Evolutionary conservation across 495 filamentous ascomycete species (phyloP), one percentile per base, ranked within the genome.

Genomic region (Neurospora sp.): DNA sequence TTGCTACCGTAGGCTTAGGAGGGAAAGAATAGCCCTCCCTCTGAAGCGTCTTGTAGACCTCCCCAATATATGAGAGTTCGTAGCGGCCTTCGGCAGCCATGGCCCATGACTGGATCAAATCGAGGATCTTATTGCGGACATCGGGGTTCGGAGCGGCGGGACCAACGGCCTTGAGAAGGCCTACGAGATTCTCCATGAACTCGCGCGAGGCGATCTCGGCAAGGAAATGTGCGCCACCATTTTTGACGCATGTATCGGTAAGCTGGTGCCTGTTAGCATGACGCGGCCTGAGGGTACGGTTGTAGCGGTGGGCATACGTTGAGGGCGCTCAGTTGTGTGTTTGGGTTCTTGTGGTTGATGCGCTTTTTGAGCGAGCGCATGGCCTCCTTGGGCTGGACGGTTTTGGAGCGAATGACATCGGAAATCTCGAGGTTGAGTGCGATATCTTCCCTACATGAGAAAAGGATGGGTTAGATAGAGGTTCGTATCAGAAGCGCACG

Each of bases 231-330:
- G 91, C 89, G 62, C 96, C 96, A 35, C 96, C 96, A 83, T 99
- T 99, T 83, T 99, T 99, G 39, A 98, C 95, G 79, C 96, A 98
- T 7, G 96, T 98, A 84, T 99, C 96, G 39, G 95, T 97, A 74
- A 99, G 91, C 85, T 86, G 72, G 14, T 72, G 4, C 41, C 69
- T 78, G 73, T 72, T 20, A 76, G 69, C 72, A 7, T 70, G 7
- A 41, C 77, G 71, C 76, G 76, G 73, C 49, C 49, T 37, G 20
- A 60, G 49, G 44, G 31, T 14, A 18, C 54, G 54, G 54, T 35
- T 66, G 27, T 35, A 66, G 54, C 54, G 54, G 54, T 37, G 23
- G 70, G 39, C 86, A 71, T 84, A 98, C 94, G 82, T 94, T 97
- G 70, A 99, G 84, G 39, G 96, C 93, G 73, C 93, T 95, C 35